These are phyloP conservation scores for Entomophthora muscae DNA, from an alignment of 371 early-diverging fungal genomes.

Conservation along the genomic window DNA sequence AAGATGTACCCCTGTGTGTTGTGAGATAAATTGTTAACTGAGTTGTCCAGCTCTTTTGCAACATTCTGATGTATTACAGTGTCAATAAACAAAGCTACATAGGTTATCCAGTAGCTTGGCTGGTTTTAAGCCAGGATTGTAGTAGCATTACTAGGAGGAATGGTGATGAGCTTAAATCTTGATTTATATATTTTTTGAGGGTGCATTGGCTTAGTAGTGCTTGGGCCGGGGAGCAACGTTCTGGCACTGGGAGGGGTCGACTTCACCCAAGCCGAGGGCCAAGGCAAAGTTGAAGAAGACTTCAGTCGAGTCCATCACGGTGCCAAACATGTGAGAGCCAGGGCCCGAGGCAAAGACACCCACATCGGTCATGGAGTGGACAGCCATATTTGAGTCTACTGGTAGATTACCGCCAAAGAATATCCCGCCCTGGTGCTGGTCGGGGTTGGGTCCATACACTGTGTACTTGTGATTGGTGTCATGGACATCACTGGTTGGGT, in stretches of 20 bases:
- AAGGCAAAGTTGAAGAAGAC: conserved; percentile 35
- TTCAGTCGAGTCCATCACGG: conserved; percentile 36
- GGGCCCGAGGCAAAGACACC: conserved; percentile 33
- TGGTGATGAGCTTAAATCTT: no score
- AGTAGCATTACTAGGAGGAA: no score
- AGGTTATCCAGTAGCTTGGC: no score
- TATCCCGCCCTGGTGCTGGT: conserved; percentile 23
- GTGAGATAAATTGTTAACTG: no score
- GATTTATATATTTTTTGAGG: no score
- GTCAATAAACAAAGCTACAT: no score
- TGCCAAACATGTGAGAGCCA: conserved; percentile 28
- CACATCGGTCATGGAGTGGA: conserved; percentile 40
- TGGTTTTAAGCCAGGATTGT: no score
- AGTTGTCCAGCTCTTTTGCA: no score
- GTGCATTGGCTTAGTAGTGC: neutral
- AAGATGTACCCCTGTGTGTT: no score
- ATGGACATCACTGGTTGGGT: conserved; percentile 18
- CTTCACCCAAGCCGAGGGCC: conserved; percentile 19
- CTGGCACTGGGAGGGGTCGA: neutral
- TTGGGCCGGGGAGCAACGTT: neutral
- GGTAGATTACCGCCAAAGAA: conserved; percentile 21
- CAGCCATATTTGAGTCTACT: conserved; percentile 18
- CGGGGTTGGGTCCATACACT: conserved; percentile 18
- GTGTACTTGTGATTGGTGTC: conserved; percentile 16
- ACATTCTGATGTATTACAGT: no score